Percentiles rank a stretch among this genome's conserved stretches.
Evolutionary conservation across 2,329 filamentous ascomycete species (phyloP).

Genomic region (Dothiorella sarmentorum): DNA sequence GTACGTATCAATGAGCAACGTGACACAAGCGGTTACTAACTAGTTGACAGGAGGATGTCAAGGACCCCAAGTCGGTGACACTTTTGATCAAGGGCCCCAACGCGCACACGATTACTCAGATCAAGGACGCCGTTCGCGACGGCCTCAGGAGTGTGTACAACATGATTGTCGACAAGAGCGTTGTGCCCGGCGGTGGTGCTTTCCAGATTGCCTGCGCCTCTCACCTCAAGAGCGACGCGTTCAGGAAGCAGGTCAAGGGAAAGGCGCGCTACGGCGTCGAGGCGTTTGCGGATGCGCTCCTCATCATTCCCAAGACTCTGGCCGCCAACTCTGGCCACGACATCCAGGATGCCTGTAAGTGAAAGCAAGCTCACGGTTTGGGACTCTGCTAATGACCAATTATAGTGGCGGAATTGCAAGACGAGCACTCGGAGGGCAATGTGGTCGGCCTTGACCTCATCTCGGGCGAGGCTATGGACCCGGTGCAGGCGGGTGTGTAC

Average conservation of each 20-base stretch:
- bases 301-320: constrained; percentile 95
- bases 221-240: constrained; percentile 81
- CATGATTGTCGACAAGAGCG: constrained; percentile 96
- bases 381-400: constrained; percentile 9
- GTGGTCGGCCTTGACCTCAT: constrained; percentile 81
- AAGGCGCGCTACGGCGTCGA: constrained; percentile 96
- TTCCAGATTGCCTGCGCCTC: constrained; percentile 93
- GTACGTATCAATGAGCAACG: constrained; percentile 28
- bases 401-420: constrained; percentile 77
- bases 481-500: constrained; percentile 84
- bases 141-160: constrained; percentile 97
- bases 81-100: constrained; percentile 98
- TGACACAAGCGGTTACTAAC: constrained; percentile 24
- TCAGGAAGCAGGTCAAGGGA: constrained; percentile 89
- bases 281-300: constrained; percentile 89
- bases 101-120: constrained; percentile 91
- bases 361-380: background rate
- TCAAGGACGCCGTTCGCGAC: constrained; percentile 93
- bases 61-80: constrained; percentile 97
- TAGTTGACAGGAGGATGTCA: constrained; percentile 71
- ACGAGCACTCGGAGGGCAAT: constrained; percentile 80
- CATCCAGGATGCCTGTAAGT: constrained; percentile 89
- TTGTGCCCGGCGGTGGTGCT: constrained; percentile 89
- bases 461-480: constrained; percentile 92
- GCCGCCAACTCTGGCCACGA: constrained; percentile 95